These are phyloP conservation scores for Lentinula novae-zelandiae DNA, from an alignment of 1,284 basidiomycete species.

Conservation along the genomic window DNA sequence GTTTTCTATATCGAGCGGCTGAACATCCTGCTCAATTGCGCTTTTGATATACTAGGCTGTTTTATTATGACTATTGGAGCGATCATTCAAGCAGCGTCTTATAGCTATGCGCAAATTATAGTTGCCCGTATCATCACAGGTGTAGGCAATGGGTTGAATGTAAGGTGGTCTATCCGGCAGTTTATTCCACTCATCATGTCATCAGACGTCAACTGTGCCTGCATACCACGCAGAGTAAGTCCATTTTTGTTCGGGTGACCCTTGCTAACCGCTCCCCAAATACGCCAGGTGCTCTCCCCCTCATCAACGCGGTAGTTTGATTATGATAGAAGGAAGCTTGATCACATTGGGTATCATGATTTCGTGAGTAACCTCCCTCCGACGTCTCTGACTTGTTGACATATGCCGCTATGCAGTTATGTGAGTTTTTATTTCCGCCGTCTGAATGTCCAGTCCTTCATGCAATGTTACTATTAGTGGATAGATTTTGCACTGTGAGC, in stretches of 20 bases:
- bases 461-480: constrained; percentile 36
- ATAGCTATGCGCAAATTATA: constrained; percentile 52
- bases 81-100: constrained; percentile 53
- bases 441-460: not conserved
- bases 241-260: constrained; percentile 24
- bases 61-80: constrained; percentile 62
- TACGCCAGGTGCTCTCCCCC: constrained; percentile 16
- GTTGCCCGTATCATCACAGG: constrained; percentile 62
- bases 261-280: constrained; percentile 41
- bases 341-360: constrained; percentile 73
- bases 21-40: not conserved
- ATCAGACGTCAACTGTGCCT: constrained; percentile 59
- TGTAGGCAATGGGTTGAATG: constrained; percentile 67
- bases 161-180: constrained; percentile 23
- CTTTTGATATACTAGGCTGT: constrained; percentile 4
- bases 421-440: constrained; percentile 20
- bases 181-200: not conserved
- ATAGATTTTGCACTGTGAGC: constrained; percentile 57
- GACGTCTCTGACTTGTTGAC: not conserved
- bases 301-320: constrained; percentile 52
- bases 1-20: not conserved
- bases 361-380: constrained; percentile 39
- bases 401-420: constrained; percentile 24
- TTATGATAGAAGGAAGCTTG: constrained; percentile 66
- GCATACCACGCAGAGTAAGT: constrained; percentile 55